Conservation (phyloP, 495 filamentous ascomycete genomes). For the Penicillium malachiteum region DNA sequence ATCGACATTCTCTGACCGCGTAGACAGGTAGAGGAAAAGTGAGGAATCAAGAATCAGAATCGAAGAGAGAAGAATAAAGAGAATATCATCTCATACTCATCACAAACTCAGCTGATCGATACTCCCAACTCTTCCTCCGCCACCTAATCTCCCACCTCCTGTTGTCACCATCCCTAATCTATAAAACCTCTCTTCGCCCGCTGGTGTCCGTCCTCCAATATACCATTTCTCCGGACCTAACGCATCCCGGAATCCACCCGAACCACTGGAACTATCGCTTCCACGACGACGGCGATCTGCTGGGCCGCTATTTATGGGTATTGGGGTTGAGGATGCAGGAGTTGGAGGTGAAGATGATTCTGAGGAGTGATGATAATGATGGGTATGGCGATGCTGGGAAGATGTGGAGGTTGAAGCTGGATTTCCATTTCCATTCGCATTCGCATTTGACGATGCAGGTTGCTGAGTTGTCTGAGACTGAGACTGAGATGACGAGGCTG, state of each 20-base stretch:
- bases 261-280: slow-evolving; percentile 76
- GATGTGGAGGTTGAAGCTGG: slow-evolving; percentile 10
- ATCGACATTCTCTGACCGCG: too few relatives aligned
- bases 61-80: too few relatives aligned
- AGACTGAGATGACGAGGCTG: background rate
- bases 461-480: slow-evolving; percentile 2
- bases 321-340: slow-evolving; percentile 36
- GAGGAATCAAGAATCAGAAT: too few relatives aligned
- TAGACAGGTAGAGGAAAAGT: too few relatives aligned
- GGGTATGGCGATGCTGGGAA: slow-evolving; percentile 20
- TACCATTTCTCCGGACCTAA: slow-evolving; percentile 81
- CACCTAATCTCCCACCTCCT: slow-evolving; percentile 48
- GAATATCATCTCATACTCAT: slow-evolving; percentile 23
- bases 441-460: slow-evolving; percentile 4
- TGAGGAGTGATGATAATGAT: slow-evolving; percentile 23
- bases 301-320: slow-evolving; percentile 27
- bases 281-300: slow-evolving; percentile 51
- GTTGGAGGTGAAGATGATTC: slow-evolving; percentile 25
- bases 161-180: slow-evolving; percentile 63
- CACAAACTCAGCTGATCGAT: slow-evolving; percentile 64
- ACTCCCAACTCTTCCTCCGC: slow-evolving; percentile 58
- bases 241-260: slow-evolving; percentile 73
- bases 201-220: slow-evolving; percentile 81
- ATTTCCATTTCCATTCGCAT: background rate
- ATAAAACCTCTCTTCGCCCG: slow-evolving; percentile 85